These are phyloP conservation scores for Hypoxylon fragiforme DNA, from an alignment of 495 filamentous ascomycete genomes.

Conservation along the genomic window DNA sequence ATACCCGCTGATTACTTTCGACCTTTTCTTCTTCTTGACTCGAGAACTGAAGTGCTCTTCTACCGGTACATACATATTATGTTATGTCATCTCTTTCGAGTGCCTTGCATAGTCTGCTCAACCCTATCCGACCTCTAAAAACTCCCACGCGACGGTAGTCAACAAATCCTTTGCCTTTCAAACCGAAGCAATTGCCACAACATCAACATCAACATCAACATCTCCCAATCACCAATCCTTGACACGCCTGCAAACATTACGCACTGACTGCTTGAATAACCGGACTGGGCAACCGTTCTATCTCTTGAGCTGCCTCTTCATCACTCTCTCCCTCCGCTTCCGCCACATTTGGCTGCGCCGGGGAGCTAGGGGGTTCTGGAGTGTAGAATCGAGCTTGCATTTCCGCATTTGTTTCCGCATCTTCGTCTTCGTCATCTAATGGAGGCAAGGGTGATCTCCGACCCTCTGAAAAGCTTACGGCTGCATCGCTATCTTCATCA, in stretches of 20 bases:
- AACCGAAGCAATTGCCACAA: slow-evolving; percentile 15
- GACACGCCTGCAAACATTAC: slow-evolving; percentile 23
- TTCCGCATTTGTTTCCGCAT: slow-evolving; percentile 5
- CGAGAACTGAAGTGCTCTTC: slow-evolving; percentile 10
- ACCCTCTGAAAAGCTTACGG: slow-evolving; percentile 59
- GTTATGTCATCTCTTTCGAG: slow-evolving; percentile 15
- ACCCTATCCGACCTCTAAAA: slow-evolving; percentile 19
- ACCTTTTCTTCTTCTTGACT: slow-evolving; percentile 4
- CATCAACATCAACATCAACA: not conserved
- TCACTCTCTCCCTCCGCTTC: slow-evolving; percentile 22
- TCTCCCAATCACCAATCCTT: not conserved
- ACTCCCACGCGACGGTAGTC: slow-evolving; percentile 22
- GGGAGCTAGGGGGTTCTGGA: slow-evolving; percentile 45
- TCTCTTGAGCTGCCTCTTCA: slow-evolving; percentile 28
- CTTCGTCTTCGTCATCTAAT: slow-evolving; percentile 48
- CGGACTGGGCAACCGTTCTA: slow-evolving; percentile 42
- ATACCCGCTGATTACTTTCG: slow-evolving; percentile 3
- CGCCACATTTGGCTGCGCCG: slow-evolving; percentile 28
- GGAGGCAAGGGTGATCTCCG: slow-evolving; percentile 56
- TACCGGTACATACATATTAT: slow-evolving; percentile 34
- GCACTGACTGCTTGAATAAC: slow-evolving; percentile 46
- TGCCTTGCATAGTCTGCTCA: slow-evolving; percentile 15
- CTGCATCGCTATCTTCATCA: slow-evolving; percentile 61
- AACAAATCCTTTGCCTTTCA: slow-evolving; percentile 9
- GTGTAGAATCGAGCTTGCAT: slow-evolving; percentile 48